Base-by-base conservation (phyloP, 345 rosid genomes). In the Balakata baccata region DNA sequence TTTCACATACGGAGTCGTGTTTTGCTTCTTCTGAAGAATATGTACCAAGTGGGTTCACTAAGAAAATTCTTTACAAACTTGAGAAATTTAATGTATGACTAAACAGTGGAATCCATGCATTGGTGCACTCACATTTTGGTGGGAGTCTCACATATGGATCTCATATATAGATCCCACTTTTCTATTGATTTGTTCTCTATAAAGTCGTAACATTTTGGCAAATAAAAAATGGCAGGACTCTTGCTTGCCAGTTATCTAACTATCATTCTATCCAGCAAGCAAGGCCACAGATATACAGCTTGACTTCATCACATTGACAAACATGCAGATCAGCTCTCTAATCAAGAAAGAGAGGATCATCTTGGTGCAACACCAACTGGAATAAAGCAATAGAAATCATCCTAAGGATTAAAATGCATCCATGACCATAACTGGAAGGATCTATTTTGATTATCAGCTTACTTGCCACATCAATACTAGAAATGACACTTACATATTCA, bases 221-320 rank as follows among this genome's bases (percentile, higher is more conserved):
- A 47, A 6, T 65, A 3, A 16, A 65, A 65, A 29, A 67, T 49
- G 20, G 66, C 38, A 38, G 12, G 46, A 7, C 46, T 59, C 64
- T 62, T 37, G 66, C 66, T 16, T 62, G 66, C 2, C n/a, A 7
- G 20, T 37, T 37, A 62, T 38, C 38, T 13, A 12, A 46, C 38
- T n/a, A 49, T 67, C 43, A 22, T 66, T 46, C 20, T 20, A 45
- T 66, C 38, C 69, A 46, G 69, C 53, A 67, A 67, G 41, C 43
- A 50, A 67, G 57, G 70, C 43, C 58, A 34, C 57, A 49, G n/a
- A 14, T 49, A 11, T 43, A 64, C 22, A 50, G 22, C 68, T 20
- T n/a, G 2, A 45, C 47, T 5, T 51, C 51, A 41, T n/a, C 34
- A 20, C 6, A 57, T 57, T 37, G 68, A 1, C 68, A 66, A 29